Base-by-base conservation (phyloP, 2,329 filamentous ascomycete genomes). In the Colletotrichum endophyticum region DNA sequence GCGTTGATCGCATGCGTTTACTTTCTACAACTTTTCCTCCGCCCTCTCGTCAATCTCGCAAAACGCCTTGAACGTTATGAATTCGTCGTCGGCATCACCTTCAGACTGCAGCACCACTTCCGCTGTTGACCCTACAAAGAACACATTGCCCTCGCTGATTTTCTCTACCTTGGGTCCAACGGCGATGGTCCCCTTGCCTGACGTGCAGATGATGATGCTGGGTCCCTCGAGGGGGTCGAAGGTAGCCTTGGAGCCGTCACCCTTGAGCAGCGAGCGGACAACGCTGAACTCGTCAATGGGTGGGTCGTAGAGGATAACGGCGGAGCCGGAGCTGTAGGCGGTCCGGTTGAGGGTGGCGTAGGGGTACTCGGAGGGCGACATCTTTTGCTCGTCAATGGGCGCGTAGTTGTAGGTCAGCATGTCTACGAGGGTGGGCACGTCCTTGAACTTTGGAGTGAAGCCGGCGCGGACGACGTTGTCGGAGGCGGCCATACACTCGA, bases 401-500 rank as follows among this genome's bases (percentile, higher is more conserved):
- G 97, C 96, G 82, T 98, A 98, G 80, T 93, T 95, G 88, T 99
- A 99, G 0, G 97, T 99, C 79, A 99, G 88, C 93, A 98, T 98
- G 77, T 92, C 90, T 39, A 96, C 95, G 13, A 99, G 89, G 0
- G 96, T 99, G 70, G 93, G 87, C 27, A 99, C 95, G 80, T 99
- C 97, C 87, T 99, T 98, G 91, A 98, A 99, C 84, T 99, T 99
- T 72, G 97, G 97, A 0, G 97, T 99, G 86, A 99, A 97, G 59
- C 97, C 97, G 0, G 97, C 97, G 72, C 97, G 95, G 68, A 99
- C 96, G 44, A 99, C 97, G 80, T 99, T 99, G 90, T 99, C 97
- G n/a, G 95, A 98, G 11, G 95, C 94, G 0, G 97, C 97, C 97
- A 99, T 99, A 89, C 97, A 99, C 86, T 99, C 97, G 84, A 99